Evolutionary conservation across 1,139 yeast genomes (phyloP).

Genomic region (Hyphopichia burtonii): DNA sequence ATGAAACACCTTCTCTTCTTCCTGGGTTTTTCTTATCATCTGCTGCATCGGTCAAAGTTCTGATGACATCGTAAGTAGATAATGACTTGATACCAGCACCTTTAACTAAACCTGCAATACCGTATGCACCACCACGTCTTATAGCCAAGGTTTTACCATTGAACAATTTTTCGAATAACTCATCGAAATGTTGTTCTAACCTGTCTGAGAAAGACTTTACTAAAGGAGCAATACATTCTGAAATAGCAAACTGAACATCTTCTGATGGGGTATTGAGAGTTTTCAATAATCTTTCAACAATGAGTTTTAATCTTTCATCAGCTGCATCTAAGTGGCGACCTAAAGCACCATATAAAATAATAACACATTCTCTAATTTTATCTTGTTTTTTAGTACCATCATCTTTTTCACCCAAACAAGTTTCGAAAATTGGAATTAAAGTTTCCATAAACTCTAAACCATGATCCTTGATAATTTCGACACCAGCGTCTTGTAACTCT

Average conservation of each 20-base stretch:
- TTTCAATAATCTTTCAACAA: slow-evolving; percentile 66
- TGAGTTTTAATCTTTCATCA: slow-evolving; percentile 63
- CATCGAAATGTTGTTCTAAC: slow-evolving; percentile 54
- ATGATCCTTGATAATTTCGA: slow-evolving; percentile 60
- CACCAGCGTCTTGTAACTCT: slow-evolving; percentile 88
- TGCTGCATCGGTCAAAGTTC: slow-evolving; percentile 78
- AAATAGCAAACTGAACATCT: slow-evolving; percentile 82
- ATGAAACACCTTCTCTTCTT: slow-evolving; percentile 85
- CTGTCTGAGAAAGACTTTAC: slow-evolving; percentile 56
- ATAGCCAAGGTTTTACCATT: slow-evolving; percentile 47
- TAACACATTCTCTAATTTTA: slow-evolving; percentile 72
- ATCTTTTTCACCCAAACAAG: slow-evolving; percentile 47
- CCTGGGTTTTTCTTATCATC: slow-evolving; percentile 79
- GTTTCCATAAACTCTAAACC: slow-evolving; percentile 67
- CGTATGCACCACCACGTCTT: slow-evolving; percentile 94
- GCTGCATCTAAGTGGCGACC: slow-evolving; percentile 72
- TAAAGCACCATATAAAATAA: slow-evolving; percentile 82
- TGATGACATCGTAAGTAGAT: slow-evolving; percentile 71
- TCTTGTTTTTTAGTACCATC: slow-evolving; percentile 53
- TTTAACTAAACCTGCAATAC: slow-evolving; percentile 88
- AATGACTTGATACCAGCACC: slow-evolving; percentile 84
- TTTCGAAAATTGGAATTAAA: slow-evolving; percentile 77
- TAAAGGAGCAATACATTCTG: slow-evolving; percentile 82
- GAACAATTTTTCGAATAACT: slow-evolving; percentile 59
- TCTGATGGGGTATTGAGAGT: slow-evolving; percentile 88